phyloP scores from a whole-genome alignment of 2,329 filamentous ascomycete genomes.

The Spiromastix sp. region DNA sequence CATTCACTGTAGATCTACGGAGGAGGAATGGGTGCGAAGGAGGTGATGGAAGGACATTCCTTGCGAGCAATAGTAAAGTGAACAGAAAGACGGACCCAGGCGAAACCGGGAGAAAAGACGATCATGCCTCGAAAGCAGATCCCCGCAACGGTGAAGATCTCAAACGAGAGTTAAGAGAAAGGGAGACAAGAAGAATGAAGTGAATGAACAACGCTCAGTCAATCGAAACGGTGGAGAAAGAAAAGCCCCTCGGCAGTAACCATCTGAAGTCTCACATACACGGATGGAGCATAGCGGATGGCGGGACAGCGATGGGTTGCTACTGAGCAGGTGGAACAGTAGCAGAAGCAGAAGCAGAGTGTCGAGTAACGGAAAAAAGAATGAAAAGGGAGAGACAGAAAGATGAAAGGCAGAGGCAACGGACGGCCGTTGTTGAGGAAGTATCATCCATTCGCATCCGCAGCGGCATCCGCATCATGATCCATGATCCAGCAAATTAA shows the following conservation, averaged over 20 bases:
- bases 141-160: too few species aligned
- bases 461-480: background rate
- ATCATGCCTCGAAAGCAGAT: too few species aligned
- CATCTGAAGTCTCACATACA: conserved; percentile 6
- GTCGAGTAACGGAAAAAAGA: background rate
- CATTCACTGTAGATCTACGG: too few species aligned
- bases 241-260: conserved; percentile 6
- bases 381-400: background rate
- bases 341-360: background rate
- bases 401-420: background rate
- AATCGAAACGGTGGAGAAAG: conserved; percentile 32
- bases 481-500: background rate
- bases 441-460: background rate
- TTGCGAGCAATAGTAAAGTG: background rate
- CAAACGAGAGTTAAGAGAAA: too few species aligned
- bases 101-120: too few species aligned
- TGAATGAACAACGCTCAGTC: too few species aligned
- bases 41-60: background rate
- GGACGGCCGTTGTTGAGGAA: background rate
- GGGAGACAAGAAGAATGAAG: too few species aligned
- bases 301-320: background rate
- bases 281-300: conserved; percentile 8
- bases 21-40: background rate
- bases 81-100: background rate
- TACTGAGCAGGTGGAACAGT: background rate